Evolutionary conservation across 2,329 filamentous ascomycete genomes (phyloP).

Genomic region (Aspergillus tubingensis): DNA sequence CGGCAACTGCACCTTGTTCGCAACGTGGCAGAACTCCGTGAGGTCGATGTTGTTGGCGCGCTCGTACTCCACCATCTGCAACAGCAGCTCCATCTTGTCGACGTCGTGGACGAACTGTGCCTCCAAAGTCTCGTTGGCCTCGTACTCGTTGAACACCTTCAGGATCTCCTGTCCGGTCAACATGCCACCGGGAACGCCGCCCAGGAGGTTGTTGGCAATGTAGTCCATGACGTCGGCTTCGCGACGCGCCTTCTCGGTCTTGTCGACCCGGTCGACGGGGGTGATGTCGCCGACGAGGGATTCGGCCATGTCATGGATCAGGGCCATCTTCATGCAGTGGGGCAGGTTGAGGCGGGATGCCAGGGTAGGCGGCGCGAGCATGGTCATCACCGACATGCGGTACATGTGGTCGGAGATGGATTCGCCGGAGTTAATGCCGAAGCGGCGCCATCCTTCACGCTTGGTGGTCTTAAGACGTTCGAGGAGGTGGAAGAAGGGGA

Average conservation of each 20-base stretch:
- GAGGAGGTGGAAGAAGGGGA: conserved; percentile 93
- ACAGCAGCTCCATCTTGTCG: conserved; percentile 91
- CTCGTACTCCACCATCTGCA: conserved; percentile 98
- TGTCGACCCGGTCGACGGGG: conserved; percentile 77
- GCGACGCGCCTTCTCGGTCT: conserved; percentile 83
- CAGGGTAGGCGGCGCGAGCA: conserved; percentile 80
- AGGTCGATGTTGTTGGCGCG: conserved; percentile 71
- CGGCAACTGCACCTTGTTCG: conserved; percentile 68
- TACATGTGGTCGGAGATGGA: conserved; percentile 99
- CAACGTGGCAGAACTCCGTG: conserved; percentile 82
- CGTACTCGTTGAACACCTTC: conserved; percentile 91
- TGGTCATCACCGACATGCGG: conserved; percentile 94
- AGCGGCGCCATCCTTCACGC: conserved; percentile 92
- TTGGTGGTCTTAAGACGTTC: conserved; percentile 95
- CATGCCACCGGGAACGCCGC: conserved; percentile 70
- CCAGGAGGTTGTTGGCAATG: conserved; percentile 71
- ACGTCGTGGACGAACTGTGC: conserved; percentile 92
- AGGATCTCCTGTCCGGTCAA: conserved; percentile 69
- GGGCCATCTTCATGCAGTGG: conserved; percentile 90
- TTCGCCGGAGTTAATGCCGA: conserved; percentile 74
- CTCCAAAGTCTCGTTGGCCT: conserved; percentile 80
- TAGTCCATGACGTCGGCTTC: conserved; percentile 92
- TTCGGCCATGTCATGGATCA: conserved; percentile 98
- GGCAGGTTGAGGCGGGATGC: conserved; percentile 71
- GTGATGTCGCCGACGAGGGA: conserved; percentile 95